Evolutionary conservation across 148 eudicot genomes (phyloP).

Genomic region (Pouteria glomerata): DNA sequence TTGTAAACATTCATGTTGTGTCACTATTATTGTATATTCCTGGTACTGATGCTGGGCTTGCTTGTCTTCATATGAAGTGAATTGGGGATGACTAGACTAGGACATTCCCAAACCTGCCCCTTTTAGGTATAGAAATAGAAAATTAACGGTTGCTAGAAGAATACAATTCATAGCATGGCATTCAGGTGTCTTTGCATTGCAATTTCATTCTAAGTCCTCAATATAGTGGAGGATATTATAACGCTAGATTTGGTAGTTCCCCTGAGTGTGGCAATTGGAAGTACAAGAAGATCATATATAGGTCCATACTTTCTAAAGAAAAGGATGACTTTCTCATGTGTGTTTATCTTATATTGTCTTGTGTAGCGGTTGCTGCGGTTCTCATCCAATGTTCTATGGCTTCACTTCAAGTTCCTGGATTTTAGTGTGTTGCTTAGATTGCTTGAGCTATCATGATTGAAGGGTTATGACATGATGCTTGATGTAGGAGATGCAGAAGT

Average conservation of each 20-base stretch:
- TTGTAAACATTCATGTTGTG: too few species aligned
- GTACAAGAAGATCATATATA: not conserved
- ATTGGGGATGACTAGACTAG: not conserved
- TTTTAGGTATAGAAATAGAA: too few species aligned
- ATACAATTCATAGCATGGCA: not conserved
- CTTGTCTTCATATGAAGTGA: not conserved
- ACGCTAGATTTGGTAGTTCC: not conserved
- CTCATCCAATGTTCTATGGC: not conserved
- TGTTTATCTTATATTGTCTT: not conserved
- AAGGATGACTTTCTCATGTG: not conserved
- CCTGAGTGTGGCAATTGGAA: not conserved
- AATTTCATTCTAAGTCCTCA: not conserved
- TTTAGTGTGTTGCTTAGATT: not conserved
- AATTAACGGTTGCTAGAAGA: not conserved
- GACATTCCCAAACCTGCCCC: not conserved
- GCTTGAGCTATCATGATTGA: not conserved
- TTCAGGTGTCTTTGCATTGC: not conserved
- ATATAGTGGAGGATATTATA: not conserved
- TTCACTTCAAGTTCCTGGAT: not conserved
- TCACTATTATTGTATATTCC: too few species aligned
- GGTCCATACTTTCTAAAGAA: not conserved
- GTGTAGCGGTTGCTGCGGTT: too few species aligned
- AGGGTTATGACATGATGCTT: not conserved
- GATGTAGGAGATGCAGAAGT: not conserved
- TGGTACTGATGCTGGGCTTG: not conserved